Percentiles rank a stretch among this genome's conserved stretches.
phyloP scores from a whole-genome alignment of 2,329 filamentous ascomycete genomes.

The Fusarium albosuccineum region DNA sequence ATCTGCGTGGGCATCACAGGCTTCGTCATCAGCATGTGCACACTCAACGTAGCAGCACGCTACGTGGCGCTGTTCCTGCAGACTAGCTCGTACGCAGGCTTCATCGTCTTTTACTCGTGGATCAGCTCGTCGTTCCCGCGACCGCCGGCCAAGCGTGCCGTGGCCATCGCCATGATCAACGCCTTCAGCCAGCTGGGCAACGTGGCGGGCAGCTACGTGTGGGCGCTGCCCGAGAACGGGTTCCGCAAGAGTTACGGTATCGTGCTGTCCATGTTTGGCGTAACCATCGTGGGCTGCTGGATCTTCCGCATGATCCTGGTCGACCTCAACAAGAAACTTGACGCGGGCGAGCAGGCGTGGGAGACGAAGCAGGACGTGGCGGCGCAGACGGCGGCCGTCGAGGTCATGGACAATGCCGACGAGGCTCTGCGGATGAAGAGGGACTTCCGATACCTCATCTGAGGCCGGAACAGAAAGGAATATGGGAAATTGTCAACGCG shows the following conservation, averaged over 20 bases:
- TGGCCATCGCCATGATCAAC: slow-evolving; percentile 72
- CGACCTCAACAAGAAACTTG: slow-evolving; percentile 62
- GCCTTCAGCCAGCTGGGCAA: slow-evolving; percentile 70
- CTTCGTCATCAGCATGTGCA: slow-evolving; percentile 72
- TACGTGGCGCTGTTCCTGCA: slow-evolving; percentile 73
- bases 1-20: slow-evolving; percentile 66
- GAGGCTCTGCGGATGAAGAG: slow-evolving; percentile 60
- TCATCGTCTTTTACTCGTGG: slow-evolving; percentile 71
- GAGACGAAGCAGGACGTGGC: slow-evolving; percentile 55
- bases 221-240: slow-evolving; percentile 69
- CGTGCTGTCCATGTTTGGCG: slow-evolving; percentile 73
- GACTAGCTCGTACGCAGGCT: slow-evolving; percentile 68
- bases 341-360: slow-evolving; percentile 56
- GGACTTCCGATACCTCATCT: slow-evolving; percentile 63
- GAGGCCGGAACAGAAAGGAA: slow-evolving; percentile 21
- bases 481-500: neutral
- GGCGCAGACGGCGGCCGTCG: slow-evolving; percentile 55
- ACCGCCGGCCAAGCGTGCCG: slow-evolving; percentile 71
- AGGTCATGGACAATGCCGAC: slow-evolving; percentile 57
- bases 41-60: slow-evolving; percentile 66
- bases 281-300: slow-evolving; percentile 67
- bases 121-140: slow-evolving; percentile 69
- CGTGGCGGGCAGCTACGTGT: slow-evolving; percentile 73
- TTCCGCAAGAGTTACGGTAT: slow-evolving; percentile 75
- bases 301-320: slow-evolving; percentile 61